Conservation (phyloP, 1,139 yeast species). For the Taphrina pruni region DNA sequence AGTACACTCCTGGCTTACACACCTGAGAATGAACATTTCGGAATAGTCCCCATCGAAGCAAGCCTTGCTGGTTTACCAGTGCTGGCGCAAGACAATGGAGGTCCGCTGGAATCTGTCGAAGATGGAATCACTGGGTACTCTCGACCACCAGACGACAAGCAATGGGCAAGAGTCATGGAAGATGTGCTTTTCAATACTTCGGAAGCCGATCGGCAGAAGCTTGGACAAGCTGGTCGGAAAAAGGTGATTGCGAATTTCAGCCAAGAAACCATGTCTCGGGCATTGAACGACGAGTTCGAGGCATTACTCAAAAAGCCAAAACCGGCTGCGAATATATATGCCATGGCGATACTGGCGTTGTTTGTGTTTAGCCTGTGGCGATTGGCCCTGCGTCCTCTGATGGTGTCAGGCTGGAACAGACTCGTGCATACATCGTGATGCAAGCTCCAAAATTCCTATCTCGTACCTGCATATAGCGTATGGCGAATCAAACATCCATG, state of each 20-base stretch:
- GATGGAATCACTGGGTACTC: conserved; percentile 79
- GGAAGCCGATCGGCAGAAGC: conserved; percentile 50
- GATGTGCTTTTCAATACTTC: conserved; percentile 52
- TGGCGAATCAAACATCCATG: neutral
- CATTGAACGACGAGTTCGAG: conserved; percentile 11
- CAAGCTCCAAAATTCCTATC: too few relatives aligned
- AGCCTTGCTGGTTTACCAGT: conserved; percentile 86
- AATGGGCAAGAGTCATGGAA: conserved; percentile 71
- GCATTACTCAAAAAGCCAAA: neutral
- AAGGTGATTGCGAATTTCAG: conserved; percentile 65
- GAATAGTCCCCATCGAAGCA: conserved; percentile 95
- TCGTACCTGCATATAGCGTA: neutral
- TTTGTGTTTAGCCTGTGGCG: conserved; percentile 15
- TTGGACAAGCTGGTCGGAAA: conserved; percentile 61
- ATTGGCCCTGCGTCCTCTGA: conserved; percentile 7
- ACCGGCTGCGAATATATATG: conserved; percentile 4
- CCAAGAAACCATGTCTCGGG: conserved; percentile 52
- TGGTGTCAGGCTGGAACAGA: neutral
- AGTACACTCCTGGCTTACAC: conserved; percentile 78
- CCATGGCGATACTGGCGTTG: conserved; percentile 7
- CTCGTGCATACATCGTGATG: neutral
- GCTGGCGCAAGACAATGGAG: conserved; percentile 85
- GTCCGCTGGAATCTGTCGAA: conserved; percentile 83
- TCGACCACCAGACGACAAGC: conserved; percentile 59
- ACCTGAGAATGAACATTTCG: conserved; percentile 92